Conservation (phyloP, 2,329 filamentous ascomycete species). For the Penicillium crustosum region DNA sequence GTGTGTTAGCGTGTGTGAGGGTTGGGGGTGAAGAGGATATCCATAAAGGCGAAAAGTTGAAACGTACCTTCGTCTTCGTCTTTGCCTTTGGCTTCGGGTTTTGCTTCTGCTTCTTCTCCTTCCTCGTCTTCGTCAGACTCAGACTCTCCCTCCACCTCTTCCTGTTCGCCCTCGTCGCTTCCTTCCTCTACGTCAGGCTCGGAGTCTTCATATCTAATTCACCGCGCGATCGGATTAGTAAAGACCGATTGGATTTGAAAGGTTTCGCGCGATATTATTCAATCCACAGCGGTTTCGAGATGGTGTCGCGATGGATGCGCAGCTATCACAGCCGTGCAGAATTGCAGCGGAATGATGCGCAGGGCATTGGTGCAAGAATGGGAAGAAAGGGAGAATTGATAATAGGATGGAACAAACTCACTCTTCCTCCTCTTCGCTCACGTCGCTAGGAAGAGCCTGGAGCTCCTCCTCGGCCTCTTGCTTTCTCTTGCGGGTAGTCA, state of each 20-base stretch:
- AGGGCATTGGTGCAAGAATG: background rate
- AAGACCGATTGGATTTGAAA: conserved; percentile 6
- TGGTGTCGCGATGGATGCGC: conserved; percentile 4
- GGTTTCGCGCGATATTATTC: background rate
- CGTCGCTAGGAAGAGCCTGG: conserved; percentile 50
- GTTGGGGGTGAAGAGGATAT: background rate
- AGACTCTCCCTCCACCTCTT: conserved; percentile 31
- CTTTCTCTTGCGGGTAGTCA: conserved; percentile 53
- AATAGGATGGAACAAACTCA: conserved; percentile 30
- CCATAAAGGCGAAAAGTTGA: background rate
- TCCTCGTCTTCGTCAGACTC: conserved; percentile 31
- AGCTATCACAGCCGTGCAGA: background rate
- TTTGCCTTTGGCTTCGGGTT: conserved; percentile 15
- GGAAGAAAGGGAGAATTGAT: conserved; percentile 1
- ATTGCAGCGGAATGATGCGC: background rate
- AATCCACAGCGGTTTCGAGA: too few relatives aligned
- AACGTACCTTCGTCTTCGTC: conserved; percentile 23
- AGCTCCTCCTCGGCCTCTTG: conserved; percentile 51
- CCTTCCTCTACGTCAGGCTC: conserved; percentile 31
- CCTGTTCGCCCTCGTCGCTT: conserved; percentile 33
- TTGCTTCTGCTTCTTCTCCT: conserved; percentile 18
- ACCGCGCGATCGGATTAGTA: background rate
- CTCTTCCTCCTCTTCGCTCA: conserved; percentile 54
- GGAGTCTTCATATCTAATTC: conserved; percentile 38
- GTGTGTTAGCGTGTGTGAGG: background rate